Evolutionary conservation across 495 filamentous ascomycete genomes (phyloP), one percentile per base, ranked within the genome.

Genomic region (Amniculicola lignicola): DNA sequence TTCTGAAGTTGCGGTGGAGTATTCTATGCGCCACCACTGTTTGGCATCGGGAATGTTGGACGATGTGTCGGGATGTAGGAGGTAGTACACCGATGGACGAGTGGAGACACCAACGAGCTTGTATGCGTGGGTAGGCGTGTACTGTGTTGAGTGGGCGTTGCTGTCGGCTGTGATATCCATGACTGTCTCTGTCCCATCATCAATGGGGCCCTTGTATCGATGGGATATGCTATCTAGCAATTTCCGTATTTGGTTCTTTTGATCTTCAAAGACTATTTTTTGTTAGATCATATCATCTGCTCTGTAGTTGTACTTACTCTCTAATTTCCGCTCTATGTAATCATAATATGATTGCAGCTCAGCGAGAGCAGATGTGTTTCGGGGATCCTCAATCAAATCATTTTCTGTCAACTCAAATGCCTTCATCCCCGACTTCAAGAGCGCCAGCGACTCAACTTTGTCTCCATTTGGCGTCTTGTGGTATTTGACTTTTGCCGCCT

Each of bases 201-300:
- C 61, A 19, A 53, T 48, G 16, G 56, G 51, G 4, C 24, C 45
- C 23, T 36, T 84, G 54, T 78, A 81, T 11, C 74, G 69, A 50
- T 76, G 77, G 1, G 78, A 77, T 39, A 77, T 75, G 38, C 65
- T 67, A 41, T 67, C 70, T 22, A 86, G 67, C 18, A 67, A 67
- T 36, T 78, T 70, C 24, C 69, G 55, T 2, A 75, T 73, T 53
- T 72, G 72, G 55, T 78, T 67, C 57, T 80, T 82, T 38, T 76
- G 53, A 27, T 72, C 62, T 59, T 83, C 75, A 33, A 85, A 69
- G 28, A 72, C 81, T 84, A 19, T 38, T 4, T 15, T 2, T 2
- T 1, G 44, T 61, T 31, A 55, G 29, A 15, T n/a, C 19, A 14
- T 53, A 21, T 35, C 28, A 23, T 33, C 4, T 5, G 25, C 6